These are phyloP conservation scores for Cicer arietinum DNA, from an alignment of 306 rosid species.

Conservation along the genomic window DNA sequence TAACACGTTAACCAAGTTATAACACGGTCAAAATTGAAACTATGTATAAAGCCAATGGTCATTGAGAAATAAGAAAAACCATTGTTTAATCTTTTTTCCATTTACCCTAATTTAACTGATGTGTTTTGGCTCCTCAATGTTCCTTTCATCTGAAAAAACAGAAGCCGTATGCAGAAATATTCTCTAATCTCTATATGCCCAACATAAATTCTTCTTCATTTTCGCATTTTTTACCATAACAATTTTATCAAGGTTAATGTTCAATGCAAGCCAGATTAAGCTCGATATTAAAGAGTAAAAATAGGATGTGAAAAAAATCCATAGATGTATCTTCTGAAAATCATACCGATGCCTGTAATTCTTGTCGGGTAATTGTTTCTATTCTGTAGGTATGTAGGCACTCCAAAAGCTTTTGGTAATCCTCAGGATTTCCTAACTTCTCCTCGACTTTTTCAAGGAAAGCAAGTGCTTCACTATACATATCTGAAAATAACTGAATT, in stretches of 20 bases:
- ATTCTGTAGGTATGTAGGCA: conserved; percentile 93
- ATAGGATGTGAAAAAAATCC: conserved; percentile 5
- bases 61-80: conserved; percentile 11
- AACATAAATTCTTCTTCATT: background rate
- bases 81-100: conserved; percentile 18
- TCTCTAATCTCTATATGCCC: background rate
- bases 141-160: too few species aligned
- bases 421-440: conserved; percentile 72
- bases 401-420: conserved; percentile 94
- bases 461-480: conserved; percentile 76
- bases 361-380: conserved; percentile 86
- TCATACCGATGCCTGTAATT: conserved; percentile 86
- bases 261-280: conserved; percentile 9
- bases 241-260: background rate
- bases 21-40: background rate
- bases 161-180: too few species aligned
- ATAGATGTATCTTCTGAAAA: conserved; percentile 29
- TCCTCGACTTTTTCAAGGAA: conserved; percentile 93
- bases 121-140: too few species aligned
- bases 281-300: background rate
- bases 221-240: conserved; percentile 6
- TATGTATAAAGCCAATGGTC: background rate
- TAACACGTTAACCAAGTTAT: background rate
- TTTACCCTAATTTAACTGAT: background rate
- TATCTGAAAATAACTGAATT: conserved; percentile 55